phyloP scores from a whole-genome alignment of 352 stramenopile species.

The Globisporangium nunn region DNA sequence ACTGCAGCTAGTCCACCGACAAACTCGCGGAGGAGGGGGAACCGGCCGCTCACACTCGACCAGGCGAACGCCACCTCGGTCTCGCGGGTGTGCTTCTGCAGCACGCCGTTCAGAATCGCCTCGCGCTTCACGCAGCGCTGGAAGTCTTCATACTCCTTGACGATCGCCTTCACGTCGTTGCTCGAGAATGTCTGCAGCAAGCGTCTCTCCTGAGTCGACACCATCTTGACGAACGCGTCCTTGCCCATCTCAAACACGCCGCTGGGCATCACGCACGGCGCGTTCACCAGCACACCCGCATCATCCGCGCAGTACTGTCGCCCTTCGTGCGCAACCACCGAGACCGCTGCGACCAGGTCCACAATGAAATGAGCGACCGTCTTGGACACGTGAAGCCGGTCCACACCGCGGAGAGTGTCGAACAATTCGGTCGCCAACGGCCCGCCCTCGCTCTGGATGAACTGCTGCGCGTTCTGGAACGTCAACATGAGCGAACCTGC shows the following conservation, averaged over 20 bases:
- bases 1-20: constrained; percentile 37
- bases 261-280: constrained; percentile 37
- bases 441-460: constrained; percentile 55
- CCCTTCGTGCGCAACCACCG: constrained; percentile 35
- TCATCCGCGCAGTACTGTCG: constrained; percentile 39
- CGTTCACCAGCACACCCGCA: constrained; percentile 29
- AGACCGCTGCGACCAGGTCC: constrained; percentile 31
- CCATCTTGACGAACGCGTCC: constrained; percentile 35
- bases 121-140: constrained; percentile 32
- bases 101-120: constrained; percentile 35
- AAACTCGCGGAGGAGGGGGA: constrained; percentile 51
- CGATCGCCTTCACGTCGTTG: constrained; percentile 35
- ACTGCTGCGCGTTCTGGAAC: constrained; percentile 46
- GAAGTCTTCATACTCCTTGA: constrained; percentile 46
- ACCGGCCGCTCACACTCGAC: constrained; percentile 45
- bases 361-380: constrained; percentile 41
- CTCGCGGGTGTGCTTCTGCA: constrained; percentile 52
- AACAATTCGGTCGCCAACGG: constrained; percentile 50
- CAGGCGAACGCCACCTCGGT: constrained; percentile 58
- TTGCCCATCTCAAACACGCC: constrained; percentile 48
- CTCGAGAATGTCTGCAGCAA: constrained; percentile 37
- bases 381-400: constrained; percentile 40
- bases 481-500: constrained; percentile 44
- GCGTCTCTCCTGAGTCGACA: constrained; percentile 28
- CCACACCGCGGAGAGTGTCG: constrained; percentile 34